Conservation (phyloP, 805 yeast genomes). For the Metschnikowia similis region DNA sequence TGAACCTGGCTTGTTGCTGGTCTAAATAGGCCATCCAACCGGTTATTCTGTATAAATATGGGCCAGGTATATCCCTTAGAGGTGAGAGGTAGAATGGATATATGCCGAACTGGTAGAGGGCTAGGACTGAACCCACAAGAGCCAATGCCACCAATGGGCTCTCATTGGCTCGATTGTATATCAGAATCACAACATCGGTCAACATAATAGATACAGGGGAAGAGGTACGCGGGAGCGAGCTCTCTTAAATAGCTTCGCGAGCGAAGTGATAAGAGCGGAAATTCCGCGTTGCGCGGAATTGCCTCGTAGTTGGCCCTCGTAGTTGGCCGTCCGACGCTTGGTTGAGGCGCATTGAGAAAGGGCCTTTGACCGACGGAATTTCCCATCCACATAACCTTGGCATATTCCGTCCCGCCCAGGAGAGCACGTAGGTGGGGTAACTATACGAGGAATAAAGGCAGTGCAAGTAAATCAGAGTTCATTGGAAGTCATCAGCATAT, state of each 20-base stretch:
- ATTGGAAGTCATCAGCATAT: too few species aligned
- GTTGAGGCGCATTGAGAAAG: background rate
- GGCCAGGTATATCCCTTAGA: slow-evolving; percentile 54
- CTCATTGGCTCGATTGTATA: background rate
- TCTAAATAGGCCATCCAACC: slow-evolving; percentile 29
- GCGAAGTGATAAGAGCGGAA: slow-evolving; percentile 1
- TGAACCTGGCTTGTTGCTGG: slow-evolving; percentile 45
- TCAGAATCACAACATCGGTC: slow-evolving; percentile 1
- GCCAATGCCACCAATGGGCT: slow-evolving; percentile 2
- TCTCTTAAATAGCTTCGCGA: background rate
- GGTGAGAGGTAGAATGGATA: slow-evolving; percentile 50
- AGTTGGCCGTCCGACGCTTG: background rate
- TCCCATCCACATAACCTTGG: background rate
- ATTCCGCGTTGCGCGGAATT: slow-evolving; percentile 6
- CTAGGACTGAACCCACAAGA: slow-evolving; percentile 17
- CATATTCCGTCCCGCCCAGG: background rate
- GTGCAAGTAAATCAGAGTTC: background rate
- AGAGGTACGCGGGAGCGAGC: background rate
- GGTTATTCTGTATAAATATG: slow-evolving; percentile 46
- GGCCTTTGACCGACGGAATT: background rate
- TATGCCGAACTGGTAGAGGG: slow-evolving; percentile 31
- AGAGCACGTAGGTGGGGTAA: background rate
- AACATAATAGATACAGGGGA: slow-evolving; percentile 5
- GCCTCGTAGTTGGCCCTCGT: background rate
- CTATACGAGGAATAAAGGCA: background rate